Base-by-base conservation (phyloP, 257 asterid genomes). In the Nicotiana benthamiana region DNA sequence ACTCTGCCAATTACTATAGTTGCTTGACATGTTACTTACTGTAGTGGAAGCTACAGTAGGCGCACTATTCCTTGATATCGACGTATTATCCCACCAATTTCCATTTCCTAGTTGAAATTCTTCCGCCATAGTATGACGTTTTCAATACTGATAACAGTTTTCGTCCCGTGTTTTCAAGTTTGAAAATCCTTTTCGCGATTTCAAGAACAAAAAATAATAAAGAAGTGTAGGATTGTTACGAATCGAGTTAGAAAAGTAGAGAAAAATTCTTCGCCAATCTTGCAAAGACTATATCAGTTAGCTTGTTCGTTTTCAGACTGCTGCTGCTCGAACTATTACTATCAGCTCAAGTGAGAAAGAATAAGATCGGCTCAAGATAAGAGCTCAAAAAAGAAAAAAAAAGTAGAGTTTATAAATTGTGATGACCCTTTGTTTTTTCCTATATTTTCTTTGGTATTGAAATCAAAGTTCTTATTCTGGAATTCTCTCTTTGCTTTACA, bases 71-170 rank as follows among this genome's bases (percentile, higher is more conserved):
- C 91, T 80, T 0, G 92, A 80, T 13, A 89, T 75, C 2, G 84
- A 75, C 11, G 88, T n/a, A 40, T 40, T 68, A 68, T 68, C 94
- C 97, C 97, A 92, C 97, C 97, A 93, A 91, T 84, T 88, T 10
- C 96, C 94, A 67, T 84, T 89, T 6, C 97, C 94, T 11, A 90
- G 61, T 77, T 92, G 97, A 81, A 86, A 92, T 26, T 92, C 95
- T 27, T 92, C 97, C 3, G 93, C 92, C 97, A 92, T 92, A 60
- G 74, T 1, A 8, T 26, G 3, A 0, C 27, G 77, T 40, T 40
- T 68, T 0, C 76, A 40, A 68, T 20, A 40, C 0, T 1, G 34
- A 68, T 9, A 32, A 2, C n/a, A 36, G 5, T 3, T 4, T 0
- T 1, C 9, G 13, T n/a, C 2, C 62, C 36, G 36, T 32, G 0